Conservation (phyloP, 208 protist genomes). For the Leishmania mexicana region DNA sequence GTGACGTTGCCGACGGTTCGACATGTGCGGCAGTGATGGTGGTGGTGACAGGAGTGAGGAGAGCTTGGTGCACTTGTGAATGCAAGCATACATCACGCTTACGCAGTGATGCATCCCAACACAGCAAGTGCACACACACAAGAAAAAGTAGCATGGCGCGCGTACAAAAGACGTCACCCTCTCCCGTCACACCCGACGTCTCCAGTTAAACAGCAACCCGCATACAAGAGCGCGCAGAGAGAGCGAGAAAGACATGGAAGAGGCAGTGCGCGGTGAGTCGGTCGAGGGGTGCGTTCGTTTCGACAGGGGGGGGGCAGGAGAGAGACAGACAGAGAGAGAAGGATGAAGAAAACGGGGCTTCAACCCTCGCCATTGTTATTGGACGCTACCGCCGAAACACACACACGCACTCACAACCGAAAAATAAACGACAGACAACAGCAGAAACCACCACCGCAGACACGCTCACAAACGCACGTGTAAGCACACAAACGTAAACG, state of each 20-base stretch:
- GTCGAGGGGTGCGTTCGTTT: too few species aligned
- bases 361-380: too few species aligned
- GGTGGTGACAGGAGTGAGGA: neutral
- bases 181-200: neutral
- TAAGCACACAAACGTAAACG: too few species aligned
- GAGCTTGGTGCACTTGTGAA: neutral
- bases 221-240: neutral
- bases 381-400: too few species aligned
- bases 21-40: neutral
- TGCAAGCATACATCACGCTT: neutral
- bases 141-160: neutral
- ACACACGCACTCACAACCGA: too few species aligned
- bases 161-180: neutral
- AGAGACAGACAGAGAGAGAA: too few species aligned
- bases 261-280: too few species aligned
- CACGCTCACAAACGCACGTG: too few species aligned
- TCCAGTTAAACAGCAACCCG: neutral
- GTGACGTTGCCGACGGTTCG: neutral
- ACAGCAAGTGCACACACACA: neutral
- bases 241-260: neutral
- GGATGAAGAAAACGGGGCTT: too few species aligned
- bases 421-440: too few species aligned
- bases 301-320: too few species aligned
- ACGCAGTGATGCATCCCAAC: neutral
- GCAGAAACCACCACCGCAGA: too few species aligned